Conservation (phyloP, 1,139 yeast species). For the Pichia sp. region DNA sequence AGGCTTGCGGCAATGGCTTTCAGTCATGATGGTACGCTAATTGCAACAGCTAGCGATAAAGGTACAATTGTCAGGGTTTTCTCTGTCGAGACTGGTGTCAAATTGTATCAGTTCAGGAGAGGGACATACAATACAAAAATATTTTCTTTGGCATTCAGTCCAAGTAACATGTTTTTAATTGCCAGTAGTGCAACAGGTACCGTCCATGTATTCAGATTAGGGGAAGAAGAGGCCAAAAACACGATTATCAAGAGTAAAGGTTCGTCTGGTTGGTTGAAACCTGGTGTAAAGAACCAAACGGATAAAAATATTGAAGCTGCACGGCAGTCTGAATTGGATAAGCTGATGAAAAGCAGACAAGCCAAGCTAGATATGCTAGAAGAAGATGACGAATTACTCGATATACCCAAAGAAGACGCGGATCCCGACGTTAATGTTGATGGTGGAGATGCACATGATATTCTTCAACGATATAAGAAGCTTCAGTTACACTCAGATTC, state of each 20-base stretch:
- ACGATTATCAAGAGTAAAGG: constrained; percentile 18
- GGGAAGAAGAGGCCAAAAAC: constrained; percentile 47
- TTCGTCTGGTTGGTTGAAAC: constrained; percentile 11
- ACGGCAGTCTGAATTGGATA: constrained; percentile 12
- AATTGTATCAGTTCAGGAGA: constrained; percentile 82
- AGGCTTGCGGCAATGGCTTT: constrained; percentile 71
- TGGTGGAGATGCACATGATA: neutral
- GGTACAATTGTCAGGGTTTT: constrained; percentile 91
- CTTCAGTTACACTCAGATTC: constrained; percentile 9
- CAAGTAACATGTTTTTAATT: constrained; percentile 63
- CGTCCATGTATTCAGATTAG: constrained; percentile 78
- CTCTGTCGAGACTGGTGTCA: constrained; percentile 73
- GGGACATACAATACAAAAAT: constrained; percentile 92
- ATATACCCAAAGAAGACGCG: neutral
- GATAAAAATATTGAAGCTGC: constrained; percentile 9
- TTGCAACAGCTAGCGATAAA: constrained; percentile 93
- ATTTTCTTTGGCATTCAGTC: constrained; percentile 74
- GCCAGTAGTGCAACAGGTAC: constrained; percentile 92
- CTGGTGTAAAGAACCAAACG: constrained; percentile 5
- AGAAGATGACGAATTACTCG: neutral
- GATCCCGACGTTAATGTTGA: neutral
- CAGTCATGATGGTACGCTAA: constrained; percentile 69
- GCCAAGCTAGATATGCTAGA: constrained; percentile 3
- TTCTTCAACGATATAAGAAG: neutral
- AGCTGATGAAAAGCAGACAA: constrained; percentile 9